Conservation (phyloP, 306 rosid species). For the Calophaca sinica region DNA sequence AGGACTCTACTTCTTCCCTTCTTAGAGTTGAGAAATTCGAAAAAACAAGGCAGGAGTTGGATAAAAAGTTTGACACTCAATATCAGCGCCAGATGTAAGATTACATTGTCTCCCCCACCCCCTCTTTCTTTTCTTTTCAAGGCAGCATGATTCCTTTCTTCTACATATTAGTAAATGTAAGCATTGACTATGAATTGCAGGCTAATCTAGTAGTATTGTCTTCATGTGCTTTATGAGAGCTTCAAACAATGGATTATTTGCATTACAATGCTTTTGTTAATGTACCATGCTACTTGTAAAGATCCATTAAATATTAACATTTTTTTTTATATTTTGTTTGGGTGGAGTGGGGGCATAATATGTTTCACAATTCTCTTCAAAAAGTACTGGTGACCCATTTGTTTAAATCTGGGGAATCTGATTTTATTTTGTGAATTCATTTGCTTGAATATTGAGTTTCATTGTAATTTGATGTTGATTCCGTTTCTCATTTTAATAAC, state of each 20-base stretch:
- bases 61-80: slow-evolving; percentile 78
- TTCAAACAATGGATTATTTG: slow-evolving; percentile 30
- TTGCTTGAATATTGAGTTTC: slow-evolving; percentile 38
- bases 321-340: slow-evolving; percentile 20
- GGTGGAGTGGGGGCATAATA: slow-evolving; percentile 6
- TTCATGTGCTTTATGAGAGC: slow-evolving; percentile 18
- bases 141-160: slow-evolving; percentile 32
- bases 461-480: slow-evolving; percentile 20
- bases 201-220: slow-evolving; percentile 25
- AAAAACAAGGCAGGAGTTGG: slow-evolving; percentile 80
- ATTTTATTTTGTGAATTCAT: slow-evolving; percentile 38
- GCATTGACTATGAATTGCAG: slow-evolving; percentile 21
- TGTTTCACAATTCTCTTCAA: slow-evolving; percentile 19
- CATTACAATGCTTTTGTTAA: slow-evolving; percentile 6
- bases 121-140: not conserved
- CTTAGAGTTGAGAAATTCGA: slow-evolving; percentile 69
- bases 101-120: not conserved
- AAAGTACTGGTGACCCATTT: slow-evolving; percentile 13
- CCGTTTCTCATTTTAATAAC: slow-evolving; percentile 38
- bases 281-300: slow-evolving; percentile 22
- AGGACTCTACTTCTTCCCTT: slow-evolving; percentile 64
- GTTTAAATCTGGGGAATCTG: slow-evolving; percentile 37
- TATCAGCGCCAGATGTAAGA: slow-evolving; percentile 86
- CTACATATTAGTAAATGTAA: slow-evolving; percentile 2
- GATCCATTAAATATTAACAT: not conserved